phyloP scores from a whole-genome alignment of 148 eudicot genomes.

The Fallopia convolvulus region DNA sequence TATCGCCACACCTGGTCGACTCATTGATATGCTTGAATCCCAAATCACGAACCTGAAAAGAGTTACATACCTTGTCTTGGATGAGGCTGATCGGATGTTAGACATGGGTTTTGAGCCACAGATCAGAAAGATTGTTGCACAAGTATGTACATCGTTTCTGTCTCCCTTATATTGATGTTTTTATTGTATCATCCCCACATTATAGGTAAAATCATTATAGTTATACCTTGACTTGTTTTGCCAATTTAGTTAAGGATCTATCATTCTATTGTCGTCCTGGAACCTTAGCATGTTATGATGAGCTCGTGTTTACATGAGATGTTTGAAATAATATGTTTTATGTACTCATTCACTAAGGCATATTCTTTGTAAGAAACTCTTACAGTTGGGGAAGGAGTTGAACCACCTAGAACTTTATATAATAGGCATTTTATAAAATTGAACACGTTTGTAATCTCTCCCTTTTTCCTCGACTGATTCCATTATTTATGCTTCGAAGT shows the following conservation, averaged over 20 bases:
- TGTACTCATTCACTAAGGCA: not conserved
- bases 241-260: not conserved
- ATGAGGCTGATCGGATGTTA: conserved; percentile 98
- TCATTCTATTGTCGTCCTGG: not conserved
- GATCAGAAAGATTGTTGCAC: conserved; percentile 78
- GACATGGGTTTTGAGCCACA: conserved; percentile 99
- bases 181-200: not conserved
- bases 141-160: conserved; percentile 30
- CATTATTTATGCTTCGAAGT: not conserved
- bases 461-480: not conserved
- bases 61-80: conserved; percentile 91
- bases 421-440: not conserved
- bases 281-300: conserved; percentile 2
- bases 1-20: conserved; percentile 93
- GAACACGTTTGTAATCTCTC: not conserved
- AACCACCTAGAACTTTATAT: not conserved
- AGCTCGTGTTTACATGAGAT: not conserved
- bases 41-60: conserved; percentile 81
- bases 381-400: no score
- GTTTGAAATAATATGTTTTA: not conserved
- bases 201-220: not conserved
- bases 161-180: not conserved
- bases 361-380: no score
- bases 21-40: conserved; percentile 94
- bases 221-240: not conserved